A percentile compares a stretch with the other conserved stretches of the same genome.
Evolutionary conservation across 768 basidiomycete genomes (phyloP).

Genomic region (Leccinellum albellum): DNA sequence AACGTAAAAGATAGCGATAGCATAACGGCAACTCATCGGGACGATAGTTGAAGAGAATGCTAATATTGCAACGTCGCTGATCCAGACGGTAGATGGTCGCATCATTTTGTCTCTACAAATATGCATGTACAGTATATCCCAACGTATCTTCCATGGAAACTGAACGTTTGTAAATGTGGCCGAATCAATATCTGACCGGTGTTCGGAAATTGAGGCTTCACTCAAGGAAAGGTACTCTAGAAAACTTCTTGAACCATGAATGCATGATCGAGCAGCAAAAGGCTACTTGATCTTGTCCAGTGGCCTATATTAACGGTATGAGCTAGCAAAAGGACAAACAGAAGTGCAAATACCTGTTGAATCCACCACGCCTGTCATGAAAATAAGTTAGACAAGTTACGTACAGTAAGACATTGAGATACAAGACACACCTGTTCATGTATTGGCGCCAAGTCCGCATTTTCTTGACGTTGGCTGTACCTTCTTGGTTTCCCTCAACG

Average conservation of each 20-base stretch:
- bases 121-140: not conserved
- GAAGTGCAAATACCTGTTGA: conserved; percentile 58
- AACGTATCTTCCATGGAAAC: not conserved
- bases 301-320: conserved; percentile 50
- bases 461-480: conserved; percentile 65
- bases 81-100: not conserved
- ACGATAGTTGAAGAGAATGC: not conserved
- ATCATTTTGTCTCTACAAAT: not conserved
- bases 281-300: conserved; percentile 90
- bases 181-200: not conserved
- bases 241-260: not conserved
- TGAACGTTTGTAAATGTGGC: not conserved
- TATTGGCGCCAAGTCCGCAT: conserved; percentile 94
- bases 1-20: not conserved
- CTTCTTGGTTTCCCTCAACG: conserved; percentile 82
- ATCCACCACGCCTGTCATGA: conserved; percentile 66
- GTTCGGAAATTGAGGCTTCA: not conserved
- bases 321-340: conserved; percentile 4
- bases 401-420: conserved; percentile 1
- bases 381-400: conserved; percentile 13
- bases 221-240: not conserved
- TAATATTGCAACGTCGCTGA: not conserved
- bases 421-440: conserved; percentile 79
- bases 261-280: not conserved
- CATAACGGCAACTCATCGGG: too few species aligned